Evolutionary conservation across 2,329 filamentous ascomycete genomes (phyloP).

Genomic region (Neonectria magnoliae): DNA sequence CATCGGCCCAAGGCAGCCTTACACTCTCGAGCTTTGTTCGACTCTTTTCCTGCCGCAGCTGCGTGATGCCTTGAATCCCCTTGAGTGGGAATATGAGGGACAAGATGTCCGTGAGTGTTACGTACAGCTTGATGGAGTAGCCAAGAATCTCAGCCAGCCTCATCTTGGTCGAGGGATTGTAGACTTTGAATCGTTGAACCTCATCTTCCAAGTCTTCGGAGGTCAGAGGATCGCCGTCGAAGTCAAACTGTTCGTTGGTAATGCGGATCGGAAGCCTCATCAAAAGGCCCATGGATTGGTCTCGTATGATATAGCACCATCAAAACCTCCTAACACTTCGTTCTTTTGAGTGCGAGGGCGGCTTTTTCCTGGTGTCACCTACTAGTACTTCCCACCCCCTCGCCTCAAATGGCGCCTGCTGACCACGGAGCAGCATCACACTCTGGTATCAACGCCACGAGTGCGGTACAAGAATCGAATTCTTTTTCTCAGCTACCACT

Average conservation of each 20-base stretch:
- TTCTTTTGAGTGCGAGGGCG: neutral
- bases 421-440: constrained; percentile 52
- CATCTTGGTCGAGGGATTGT: constrained; percentile 2
- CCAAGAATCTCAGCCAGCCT: constrained; percentile 8
- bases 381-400: constrained; percentile 50
- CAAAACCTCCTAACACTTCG: neutral
- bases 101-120: constrained; percentile 17
- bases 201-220: constrained; percentile 15
- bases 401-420: too few relatives aligned
- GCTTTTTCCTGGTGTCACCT: constrained; percentile 69
- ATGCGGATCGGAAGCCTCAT: constrained; percentile 4
- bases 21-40: neutral
- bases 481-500: constrained; percentile 67
- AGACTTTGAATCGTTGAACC: constrained; percentile 15
- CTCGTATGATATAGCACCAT: constrained; percentile 12
- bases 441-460: constrained; percentile 69
- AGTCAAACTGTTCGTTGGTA: constrained; percentile 1
- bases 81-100: constrained; percentile 41
- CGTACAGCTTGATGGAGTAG: constrained; percentile 4
- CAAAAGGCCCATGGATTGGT: neutral
- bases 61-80: constrained; percentile 29
- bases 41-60: neutral
- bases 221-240: neutral
- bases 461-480: constrained; percentile 67
- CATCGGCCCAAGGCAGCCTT: neutral